Percentiles rank a stretch among this genome's conserved stretches.
These are phyloP conservation scores for Euphrasia confusa DNA, from an alignment of 257 asterid species.

Conservation along the genomic window DNA sequence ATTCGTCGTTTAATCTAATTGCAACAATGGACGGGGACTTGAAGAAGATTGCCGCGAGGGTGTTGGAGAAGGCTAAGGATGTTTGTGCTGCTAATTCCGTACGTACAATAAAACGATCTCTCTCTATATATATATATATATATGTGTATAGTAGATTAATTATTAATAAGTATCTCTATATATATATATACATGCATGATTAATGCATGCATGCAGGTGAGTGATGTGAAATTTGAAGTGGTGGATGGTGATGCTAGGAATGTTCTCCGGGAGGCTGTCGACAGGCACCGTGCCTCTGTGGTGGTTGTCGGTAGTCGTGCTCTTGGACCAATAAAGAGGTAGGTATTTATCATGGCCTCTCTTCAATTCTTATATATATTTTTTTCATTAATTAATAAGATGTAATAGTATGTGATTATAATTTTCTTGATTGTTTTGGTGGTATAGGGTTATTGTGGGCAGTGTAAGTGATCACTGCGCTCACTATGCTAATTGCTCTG, in stretches of 20 bases:
- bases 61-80: slow-evolving; percentile 53
- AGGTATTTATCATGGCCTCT: no score
- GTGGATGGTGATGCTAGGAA: slow-evolving; percentile 86
- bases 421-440: no score
- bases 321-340: slow-evolving; percentile 94
- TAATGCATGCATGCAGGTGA: slow-evolving; percentile 35
- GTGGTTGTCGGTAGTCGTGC: slow-evolving; percentile 90
- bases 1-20: no score
- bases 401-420: no score
- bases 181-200: no score
- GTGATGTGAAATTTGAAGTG: slow-evolving; percentile 40
- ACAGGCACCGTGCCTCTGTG: slow-evolving; percentile 65
- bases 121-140: no score
- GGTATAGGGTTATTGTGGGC: slow-evolving; percentile 64
- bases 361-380: no score
- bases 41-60: slow-evolving; percentile 64
- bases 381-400: no score
- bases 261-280: slow-evolving; percentile 85
- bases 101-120: no score
- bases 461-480: slow-evolving; percentile 80
- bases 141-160: no score
- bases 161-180: no score
- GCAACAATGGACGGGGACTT: slow-evolving; percentile 48
- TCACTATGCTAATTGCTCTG: slow-evolving; percentile 79
- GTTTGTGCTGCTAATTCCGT: slow-evolving; percentile 63